phyloP scores from a whole-genome alignment of 129 eudicot genomes.

The Pittosporum tobira region DNA sequence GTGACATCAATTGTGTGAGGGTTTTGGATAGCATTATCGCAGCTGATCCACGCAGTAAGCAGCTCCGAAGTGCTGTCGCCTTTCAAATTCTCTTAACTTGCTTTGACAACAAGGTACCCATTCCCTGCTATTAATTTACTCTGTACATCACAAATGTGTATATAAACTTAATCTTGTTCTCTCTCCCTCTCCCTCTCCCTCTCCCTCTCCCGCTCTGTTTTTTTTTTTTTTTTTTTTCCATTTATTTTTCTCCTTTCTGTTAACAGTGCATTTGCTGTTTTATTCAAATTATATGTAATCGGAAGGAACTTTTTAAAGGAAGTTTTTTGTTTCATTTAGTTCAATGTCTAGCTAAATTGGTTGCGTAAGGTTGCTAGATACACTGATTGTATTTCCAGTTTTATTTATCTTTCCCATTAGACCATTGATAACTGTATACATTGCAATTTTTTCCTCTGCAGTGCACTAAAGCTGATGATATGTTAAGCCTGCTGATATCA shows the following conservation, averaged over 20 bases:
- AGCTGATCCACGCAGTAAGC: slow-evolving; percentile 51
- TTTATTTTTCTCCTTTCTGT: not conserved
- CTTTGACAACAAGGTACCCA: slow-evolving; percentile 45
- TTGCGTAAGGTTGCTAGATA: not conserved
- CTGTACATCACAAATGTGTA: not conserved
- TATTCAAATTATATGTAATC: not conserved
- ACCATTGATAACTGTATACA: not conserved
- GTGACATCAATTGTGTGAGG: slow-evolving; percentile 63
- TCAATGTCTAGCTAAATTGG: not conserved
- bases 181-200: not conserved
- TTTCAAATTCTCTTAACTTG: slow-evolving; percentile 45
- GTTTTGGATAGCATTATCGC: slow-evolving; percentile 55
- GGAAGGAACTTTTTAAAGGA: no score
- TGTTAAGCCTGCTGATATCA: slow-evolving; percentile 42
- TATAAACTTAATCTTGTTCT: no score
- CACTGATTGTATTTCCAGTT: not conserved
- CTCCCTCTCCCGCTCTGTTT: no score
- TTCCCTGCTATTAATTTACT: not conserved
- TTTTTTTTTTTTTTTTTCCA: no score
- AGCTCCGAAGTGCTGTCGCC: slow-evolving; percentile 58
- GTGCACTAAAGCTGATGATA: slow-evolving; percentile 51
- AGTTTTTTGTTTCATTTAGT: no score
- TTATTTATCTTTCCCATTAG: not conserved
- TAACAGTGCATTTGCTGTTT: not conserved
- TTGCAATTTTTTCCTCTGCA: slow-evolving; percentile 16